Base-by-base conservation (phyloP, 805 yeast species). In the Wickerhamiella spandovensis region DNA sequence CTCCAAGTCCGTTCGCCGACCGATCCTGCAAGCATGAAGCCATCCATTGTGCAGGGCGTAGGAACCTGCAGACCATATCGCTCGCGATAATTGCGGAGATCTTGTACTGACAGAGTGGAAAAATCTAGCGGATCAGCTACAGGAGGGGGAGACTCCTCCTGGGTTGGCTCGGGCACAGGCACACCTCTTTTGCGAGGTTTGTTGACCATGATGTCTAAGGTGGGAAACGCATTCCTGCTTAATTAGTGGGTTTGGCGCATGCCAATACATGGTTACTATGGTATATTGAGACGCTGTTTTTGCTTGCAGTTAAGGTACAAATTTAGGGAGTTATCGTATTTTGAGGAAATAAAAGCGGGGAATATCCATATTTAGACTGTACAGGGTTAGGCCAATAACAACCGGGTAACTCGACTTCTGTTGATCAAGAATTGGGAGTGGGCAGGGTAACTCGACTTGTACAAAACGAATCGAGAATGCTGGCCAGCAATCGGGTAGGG, bases 1-100 rank as follows among this genome's bases (percentile, higher is more conserved):
- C 69, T 59, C 53, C 64, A 68, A 0, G 95, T 81, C 60, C 79
- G 77, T 62, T 78, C 78, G 2, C 97, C 97, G 2, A 85, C 67
- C 42, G 79, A 76, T 1, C 86, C 78, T 45, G 77, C 81, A 21
- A 88, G 66, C 45, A 90, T 67, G 61, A 75, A 82, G 0, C 94
- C 95, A 51, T 77, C 75, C 52, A 79, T 65, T 0, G 92, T 76
- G 61, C 76, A 67, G n/a, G 82, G 76, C 51, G 77, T 77, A 15
- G 82, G 80, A 1, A 77, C 62, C 18, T n/a, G 17, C 48, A 86
- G 69, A 37, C 70, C 71, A 64, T 81, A 82, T 47, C 75, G 70
- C 47, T 72, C 74, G 55, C 80, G 74, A 70, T 90, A 92, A 49
- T 74, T 77, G 50, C 92, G 74, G 47, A 90, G 70, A n/a, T 79